phyloP scores from a whole-genome alignment of 2,329 filamentous ascomycete genomes.

The Cladosporium phlei region DNA sequence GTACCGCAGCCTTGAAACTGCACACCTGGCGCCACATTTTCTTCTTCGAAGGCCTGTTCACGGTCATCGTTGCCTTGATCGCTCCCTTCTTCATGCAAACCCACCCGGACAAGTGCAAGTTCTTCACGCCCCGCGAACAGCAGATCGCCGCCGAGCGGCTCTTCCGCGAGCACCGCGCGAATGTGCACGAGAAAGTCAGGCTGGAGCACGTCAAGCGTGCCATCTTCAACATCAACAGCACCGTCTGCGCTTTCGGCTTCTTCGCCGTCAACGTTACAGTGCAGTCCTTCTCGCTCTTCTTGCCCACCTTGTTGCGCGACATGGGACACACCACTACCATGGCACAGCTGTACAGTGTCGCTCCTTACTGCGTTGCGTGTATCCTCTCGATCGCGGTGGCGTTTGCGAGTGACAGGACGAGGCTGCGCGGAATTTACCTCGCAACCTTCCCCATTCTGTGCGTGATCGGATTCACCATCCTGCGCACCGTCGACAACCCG shows the following conservation, averaged over 20 bases:
- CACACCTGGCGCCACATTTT: slow-evolving; percentile 57
- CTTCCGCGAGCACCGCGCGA: slow-evolving; percentile 44
- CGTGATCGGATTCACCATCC: slow-evolving; percentile 34
- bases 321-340: slow-evolving; percentile 58
- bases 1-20: slow-evolving; percentile 39
- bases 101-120: slow-evolving; percentile 45
- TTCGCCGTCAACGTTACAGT: slow-evolving; percentile 59
- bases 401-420: slow-evolving; percentile 22
- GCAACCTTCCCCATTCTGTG: slow-evolving; percentile 20
- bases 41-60: slow-evolving; percentile 58
- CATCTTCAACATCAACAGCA: slow-evolving; percentile 55
- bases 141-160: slow-evolving; percentile 52
- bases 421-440: slow-evolving; percentile 20
- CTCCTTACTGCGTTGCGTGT: slow-evolving; percentile 18
- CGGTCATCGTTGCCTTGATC: slow-evolving; percentile 41
- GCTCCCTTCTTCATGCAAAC: slow-evolving; percentile 52
- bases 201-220: slow-evolving; percentile 48
- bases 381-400: slow-evolving; percentile 22
- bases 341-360: slow-evolving; percentile 25
- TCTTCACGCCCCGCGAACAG: slow-evolving; percentile 50
- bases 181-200: slow-evolving; percentile 45
- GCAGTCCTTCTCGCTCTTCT: slow-evolving; percentile 39
- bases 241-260: slow-evolving; percentile 55
- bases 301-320: slow-evolving; percentile 55
- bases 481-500: slow-evolving; percentile 23